These are phyloP conservation scores for Lachancea fermentati DNA, from an alignment of 805 yeast genomes.

Conservation along the genomic window DNA sequence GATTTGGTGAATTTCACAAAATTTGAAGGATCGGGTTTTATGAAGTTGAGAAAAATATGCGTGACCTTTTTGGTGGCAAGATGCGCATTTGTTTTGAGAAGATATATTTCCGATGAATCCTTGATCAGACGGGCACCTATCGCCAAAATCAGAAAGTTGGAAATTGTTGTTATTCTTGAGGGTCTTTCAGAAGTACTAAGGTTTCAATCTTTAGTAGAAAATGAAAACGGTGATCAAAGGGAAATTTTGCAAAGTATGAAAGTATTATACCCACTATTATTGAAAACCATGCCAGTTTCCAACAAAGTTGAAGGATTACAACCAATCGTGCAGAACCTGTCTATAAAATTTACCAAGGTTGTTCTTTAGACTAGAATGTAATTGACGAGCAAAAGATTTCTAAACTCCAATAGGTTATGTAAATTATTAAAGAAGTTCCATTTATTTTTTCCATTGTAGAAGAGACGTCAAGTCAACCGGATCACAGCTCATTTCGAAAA, in stretches of 20 bases:
- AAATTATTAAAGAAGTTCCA: background rate
- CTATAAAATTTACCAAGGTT: conserved; percentile 25
- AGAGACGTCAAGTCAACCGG: conserved; percentile 54
- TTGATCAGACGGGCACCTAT: conserved; percentile 60
- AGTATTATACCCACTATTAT: conserved; percentile 26
- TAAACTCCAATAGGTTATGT: background rate
- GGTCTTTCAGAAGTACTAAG: conserved; percentile 37
- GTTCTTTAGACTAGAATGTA: conserved; percentile 1
- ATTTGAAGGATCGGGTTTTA: conserved; percentile 16
- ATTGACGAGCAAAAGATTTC: background rate
- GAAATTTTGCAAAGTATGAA: conserved; percentile 13
- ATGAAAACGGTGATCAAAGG: background rate
- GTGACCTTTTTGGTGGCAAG: conserved; percentile 52
- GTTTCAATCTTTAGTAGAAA: conserved; percentile 1
- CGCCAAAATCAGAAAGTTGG: conserved; percentile 58
- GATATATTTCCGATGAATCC: conserved; percentile 57
- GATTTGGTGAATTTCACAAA: conserved; percentile 43
- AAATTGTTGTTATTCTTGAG: conserved; percentile 42
- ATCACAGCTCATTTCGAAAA: conserved; percentile 58
- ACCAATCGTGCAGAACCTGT: conserved; percentile 22
- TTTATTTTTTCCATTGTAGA: conserved; percentile 43
- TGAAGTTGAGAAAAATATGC: conserved; percentile 25
- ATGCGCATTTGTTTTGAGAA: conserved; percentile 53
- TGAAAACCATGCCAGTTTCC: conserved; percentile 31
- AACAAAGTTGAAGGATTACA: conserved; percentile 30